A percentile compares a stretch with the other conserved stretches of the same genome.
Evolutionary conservation across 2,329 filamentous ascomycete genomes (phyloP).

Genomic region (Aspergillus unguis): DNA sequence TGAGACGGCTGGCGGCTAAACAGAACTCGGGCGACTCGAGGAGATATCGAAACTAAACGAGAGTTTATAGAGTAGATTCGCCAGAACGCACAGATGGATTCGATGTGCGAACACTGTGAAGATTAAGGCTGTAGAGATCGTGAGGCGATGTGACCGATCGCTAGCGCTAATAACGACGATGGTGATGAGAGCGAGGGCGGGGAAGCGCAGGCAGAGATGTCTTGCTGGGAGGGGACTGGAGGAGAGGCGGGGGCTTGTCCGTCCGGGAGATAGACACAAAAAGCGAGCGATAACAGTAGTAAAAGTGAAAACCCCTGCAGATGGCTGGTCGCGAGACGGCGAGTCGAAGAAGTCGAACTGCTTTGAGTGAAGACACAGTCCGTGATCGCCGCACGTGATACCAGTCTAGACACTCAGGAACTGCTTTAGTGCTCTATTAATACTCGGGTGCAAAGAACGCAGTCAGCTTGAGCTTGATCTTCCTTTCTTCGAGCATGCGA

Average conservation of each 20-base stretch:
- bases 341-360: not conserved
- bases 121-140: too few relatives aligned
- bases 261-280: not conserved
- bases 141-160: slow-evolving; percentile 2
- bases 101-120: too few relatives aligned
- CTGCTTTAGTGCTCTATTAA: not conserved
- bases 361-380: not conserved
- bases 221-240: slow-evolving; percentile 1
- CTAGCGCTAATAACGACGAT: slow-evolving; percentile 9
- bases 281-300: not conserved
- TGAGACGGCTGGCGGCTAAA: slow-evolving; percentile 19
- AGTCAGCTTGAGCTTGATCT: slow-evolving; percentile 3
- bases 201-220: slow-evolving; percentile 15
- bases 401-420: slow-evolving; percentile 16
- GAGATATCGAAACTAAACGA: not conserved
- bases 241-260: slow-evolving; percentile 1
- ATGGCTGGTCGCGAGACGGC: not conserved
- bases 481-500: too few relatives aligned
- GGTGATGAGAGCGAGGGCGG: slow-evolving; percentile 11
- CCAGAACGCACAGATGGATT: not conserved
- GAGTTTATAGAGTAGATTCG: not conserved
- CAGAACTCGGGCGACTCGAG: slow-evolving; percentile 1
- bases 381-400: slow-evolving; percentile 21
- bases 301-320: not conserved
- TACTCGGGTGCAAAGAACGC: not conserved